Evolutionary conservation across 306 rosid genomes (phyloP), one percentile per base, ranked within the genome.

Genomic region (Dryas drummondii): DNA sequence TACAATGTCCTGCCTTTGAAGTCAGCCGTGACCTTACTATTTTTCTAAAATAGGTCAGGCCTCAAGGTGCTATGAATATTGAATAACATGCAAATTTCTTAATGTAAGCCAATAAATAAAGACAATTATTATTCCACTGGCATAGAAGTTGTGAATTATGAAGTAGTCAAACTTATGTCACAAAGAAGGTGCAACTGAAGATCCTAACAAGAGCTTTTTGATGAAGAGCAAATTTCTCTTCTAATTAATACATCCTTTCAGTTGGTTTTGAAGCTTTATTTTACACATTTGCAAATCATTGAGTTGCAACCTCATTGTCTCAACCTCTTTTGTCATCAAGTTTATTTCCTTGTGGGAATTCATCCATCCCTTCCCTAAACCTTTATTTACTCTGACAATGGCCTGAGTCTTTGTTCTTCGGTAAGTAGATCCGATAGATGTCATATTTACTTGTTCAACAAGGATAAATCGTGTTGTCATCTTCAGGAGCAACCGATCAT

Each of bases 301-400:
- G 46, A 91, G 88, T 75, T 91, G 92, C 9, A 77, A 51, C 82
- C 81, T 91, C 37, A 93, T 85, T 62, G 76, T 80, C 58, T 91
- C 96, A 45, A 91, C 82, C 62, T 89, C 97, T 72, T 81, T 89
- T 54, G 81, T 76, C 84, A 91, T 86, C 76, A 72, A 78, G 61
- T 70, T 84, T 48, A 91, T 79, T 79, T 93, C 96, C 53, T 67
- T 78, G 8, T 60, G 81, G 5, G 68, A 58, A 76, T 70, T 86
- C 69, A 62, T 71, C 72, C 83, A 63, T 52, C 72, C 80, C 2
- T 72, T 85, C 48, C 68, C 86, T 26, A 78, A 50, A 80, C 81
- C 78, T 51, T 59, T 82, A 69, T 70, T 84, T 32, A 82, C 80
- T 69, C 81, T 84, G 32, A 85, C 76, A 53, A 60, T 71, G 19